Conservation (phyloP, 371 early-diverging fungal species). For the Chytridium lagenaria region DNA sequence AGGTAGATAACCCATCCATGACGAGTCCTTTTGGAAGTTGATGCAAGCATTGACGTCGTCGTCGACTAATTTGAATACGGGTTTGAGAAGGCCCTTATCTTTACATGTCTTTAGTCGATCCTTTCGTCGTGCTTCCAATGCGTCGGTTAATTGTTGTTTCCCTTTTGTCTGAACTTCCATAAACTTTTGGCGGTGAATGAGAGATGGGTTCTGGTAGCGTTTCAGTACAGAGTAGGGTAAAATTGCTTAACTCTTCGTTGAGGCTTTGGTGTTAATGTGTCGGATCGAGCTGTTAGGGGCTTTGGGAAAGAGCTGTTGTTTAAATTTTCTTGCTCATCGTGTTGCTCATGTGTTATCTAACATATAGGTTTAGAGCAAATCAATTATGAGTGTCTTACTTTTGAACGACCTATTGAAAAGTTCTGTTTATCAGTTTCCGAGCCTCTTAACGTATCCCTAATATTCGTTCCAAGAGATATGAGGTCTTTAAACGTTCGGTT, state of each 20-base stretch:
- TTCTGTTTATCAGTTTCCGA: slow-evolving; percentile 23
- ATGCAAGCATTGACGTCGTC: slow-evolving; percentile 27
- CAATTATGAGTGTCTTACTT: slow-evolving; percentile 2
- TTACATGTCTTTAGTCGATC: slow-evolving; percentile 4
- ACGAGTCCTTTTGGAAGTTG: slow-evolving; percentile 12
- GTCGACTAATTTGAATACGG: slow-evolving; percentile 24
- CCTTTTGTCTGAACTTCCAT: slow-evolving; percentile 13
- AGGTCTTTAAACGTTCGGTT: slow-evolving; percentile 26
- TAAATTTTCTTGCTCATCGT: background rate
- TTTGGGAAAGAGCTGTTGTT: background rate
- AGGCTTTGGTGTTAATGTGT: background rate
- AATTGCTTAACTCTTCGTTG: background rate
- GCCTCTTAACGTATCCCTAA: slow-evolving; percentile 10
- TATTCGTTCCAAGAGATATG: slow-evolving; percentile 8
- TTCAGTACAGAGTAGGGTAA: background rate
- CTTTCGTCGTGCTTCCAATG: background rate
- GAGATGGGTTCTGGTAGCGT: slow-evolving; percentile 16
- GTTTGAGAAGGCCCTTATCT: background rate
- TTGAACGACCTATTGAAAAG: slow-evolving; percentile 16
- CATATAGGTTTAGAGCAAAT: background rate
- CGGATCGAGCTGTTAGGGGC: background rate
- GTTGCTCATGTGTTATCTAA: background rate
- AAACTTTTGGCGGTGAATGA: slow-evolving; percentile 9
- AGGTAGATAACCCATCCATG: slow-evolving; percentile 34
- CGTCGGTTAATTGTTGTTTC: background rate